phyloP scores from a whole-genome alignment of 345 rosid species.

The Camelina hispida region DNA sequence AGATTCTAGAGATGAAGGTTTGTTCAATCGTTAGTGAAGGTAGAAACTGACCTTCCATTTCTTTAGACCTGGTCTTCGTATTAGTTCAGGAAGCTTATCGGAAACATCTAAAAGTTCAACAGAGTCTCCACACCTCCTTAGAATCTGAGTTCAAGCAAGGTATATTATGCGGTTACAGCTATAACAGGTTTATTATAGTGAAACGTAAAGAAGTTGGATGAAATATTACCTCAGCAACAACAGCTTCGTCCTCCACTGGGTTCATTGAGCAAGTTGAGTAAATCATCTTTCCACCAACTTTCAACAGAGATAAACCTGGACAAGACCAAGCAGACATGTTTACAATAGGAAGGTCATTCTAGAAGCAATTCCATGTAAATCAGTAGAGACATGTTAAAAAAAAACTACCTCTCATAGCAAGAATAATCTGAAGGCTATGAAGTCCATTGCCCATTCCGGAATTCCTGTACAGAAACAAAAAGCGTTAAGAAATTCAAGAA shows the following conservation, averaged over 20 bases:
- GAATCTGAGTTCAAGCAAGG: conserved; percentile 53
- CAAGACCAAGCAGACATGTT: conserved; percentile 17
- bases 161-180: not conserved
- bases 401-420: conserved; percentile 78
- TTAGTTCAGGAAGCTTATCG: conserved; percentile 76
- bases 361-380: not conserved
- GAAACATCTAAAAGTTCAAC: conserved; percentile 92
- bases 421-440: conserved; percentile 78
- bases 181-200: not conserved
- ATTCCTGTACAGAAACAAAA: conserved; percentile 58
- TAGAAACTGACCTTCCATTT: conserved; percentile 77
- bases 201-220: not conserved
- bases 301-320: conserved; percentile 77
- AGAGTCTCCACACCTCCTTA: conserved; percentile 78
- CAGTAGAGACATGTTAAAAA: not conserved
- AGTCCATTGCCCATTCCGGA: conserved; percentile 89
- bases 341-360: conserved; percentile 2
- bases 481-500: conserved; percentile 21
- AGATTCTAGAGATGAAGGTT: conserved; percentile 3
- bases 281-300: conserved; percentile 94
- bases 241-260: conserved; percentile 94
- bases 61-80: conserved; percentile 79
- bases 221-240: conserved; percentile 78
- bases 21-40: not conserved
- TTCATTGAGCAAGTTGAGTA: conserved; percentile 96